Percentiles rank a stretch among this genome's conserved stretches.
These are phyloP conservation scores for Podila epicladia DNA, from an alignment of 192 early-diverging fungal species.

Conservation along the genomic window DNA sequence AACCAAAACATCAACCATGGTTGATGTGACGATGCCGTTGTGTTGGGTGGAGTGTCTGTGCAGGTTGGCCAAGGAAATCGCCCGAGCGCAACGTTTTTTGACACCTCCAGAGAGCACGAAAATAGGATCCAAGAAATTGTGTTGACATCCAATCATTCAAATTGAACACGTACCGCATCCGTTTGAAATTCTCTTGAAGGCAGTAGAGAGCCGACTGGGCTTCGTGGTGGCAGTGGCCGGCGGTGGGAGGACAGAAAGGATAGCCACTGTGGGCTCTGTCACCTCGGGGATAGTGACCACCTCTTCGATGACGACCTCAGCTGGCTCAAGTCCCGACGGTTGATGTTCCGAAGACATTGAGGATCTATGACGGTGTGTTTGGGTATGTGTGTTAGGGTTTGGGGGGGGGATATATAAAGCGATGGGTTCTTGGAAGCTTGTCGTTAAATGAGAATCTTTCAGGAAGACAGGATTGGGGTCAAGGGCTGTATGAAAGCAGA, in stretches of 20 bases:
- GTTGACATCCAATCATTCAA: neutral
- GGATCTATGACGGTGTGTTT: neutral
- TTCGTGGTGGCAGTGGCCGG: neutral
- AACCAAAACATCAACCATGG: too few relatives aligned
- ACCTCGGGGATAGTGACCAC: neutral
- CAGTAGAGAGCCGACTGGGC: slow-evolving; percentile 21
- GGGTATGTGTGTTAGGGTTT: too few relatives aligned
- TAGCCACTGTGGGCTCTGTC: neutral
- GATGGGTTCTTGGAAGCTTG: neutral
- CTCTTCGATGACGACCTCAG: neutral
- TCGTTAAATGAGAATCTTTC: too few relatives aligned
- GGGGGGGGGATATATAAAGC: neutral
- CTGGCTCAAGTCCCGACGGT: neutral
- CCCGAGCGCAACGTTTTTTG: too few relatives aligned
- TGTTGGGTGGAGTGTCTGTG: too few relatives aligned
- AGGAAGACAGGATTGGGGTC: too few relatives aligned
- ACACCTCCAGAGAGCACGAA: neutral
- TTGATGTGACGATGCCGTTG: too few relatives aligned
- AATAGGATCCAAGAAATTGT: neutral
- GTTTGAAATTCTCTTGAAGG: slow-evolving; percentile 18
- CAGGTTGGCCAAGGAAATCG: too few relatives aligned
- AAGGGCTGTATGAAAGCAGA: neutral
- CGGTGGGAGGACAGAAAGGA: neutral
- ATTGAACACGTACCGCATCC: slow-evolving; percentile 21
- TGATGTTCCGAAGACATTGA: neutral